These are phyloP conservation scores for Aspergillus sojae DNA, from an alignment of 2,329 filamentous ascomycete species.

Conservation along the genomic window DNA sequence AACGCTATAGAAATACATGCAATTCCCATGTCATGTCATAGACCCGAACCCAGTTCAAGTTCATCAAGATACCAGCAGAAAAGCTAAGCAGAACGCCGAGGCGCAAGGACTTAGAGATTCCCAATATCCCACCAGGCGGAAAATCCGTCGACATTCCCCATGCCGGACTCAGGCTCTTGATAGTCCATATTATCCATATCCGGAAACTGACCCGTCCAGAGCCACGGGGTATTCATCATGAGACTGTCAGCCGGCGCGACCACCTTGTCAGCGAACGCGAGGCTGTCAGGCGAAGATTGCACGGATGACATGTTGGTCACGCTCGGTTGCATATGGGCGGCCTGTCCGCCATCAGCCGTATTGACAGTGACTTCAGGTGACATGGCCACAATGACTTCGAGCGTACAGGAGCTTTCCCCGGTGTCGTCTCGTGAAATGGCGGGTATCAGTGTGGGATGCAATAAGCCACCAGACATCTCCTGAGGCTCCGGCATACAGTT, in stretches of 20 bases:
- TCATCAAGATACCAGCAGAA: neutral
- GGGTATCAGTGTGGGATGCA: constrained; percentile 46
- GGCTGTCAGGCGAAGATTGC: constrained; percentile 1
- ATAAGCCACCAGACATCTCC: constrained; percentile 43
- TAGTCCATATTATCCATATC: constrained; percentile 36
- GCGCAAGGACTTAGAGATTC: constrained; percentile 24
- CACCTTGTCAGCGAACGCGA: constrained; percentile 25
- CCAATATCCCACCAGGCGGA: constrained; percentile 41
- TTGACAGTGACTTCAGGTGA: constrained; percentile 57
- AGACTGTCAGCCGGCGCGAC: constrained; percentile 37
- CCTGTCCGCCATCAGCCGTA: constrained; percentile 55
- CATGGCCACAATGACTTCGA: constrained; percentile 56
- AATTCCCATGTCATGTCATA: neutral
- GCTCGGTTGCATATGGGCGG: constrained; percentile 45
- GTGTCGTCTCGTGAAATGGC: constrained; percentile 35
- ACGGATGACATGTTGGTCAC: constrained; percentile 10
- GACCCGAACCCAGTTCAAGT: neutral
- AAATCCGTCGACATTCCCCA: constrained; percentile 36
- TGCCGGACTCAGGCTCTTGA: constrained; percentile 27
- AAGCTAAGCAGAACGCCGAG: neutral
- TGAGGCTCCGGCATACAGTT: constrained; percentile 45
- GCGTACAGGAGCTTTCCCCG: constrained; percentile 37
- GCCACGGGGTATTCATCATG: constrained; percentile 40
- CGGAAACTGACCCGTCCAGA: constrained; percentile 39
- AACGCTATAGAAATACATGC: neutral